Evolutionary conservation across 2,329 filamentous ascomycete genomes (phyloP).

Genomic region (Diplodia mutila): DNA sequence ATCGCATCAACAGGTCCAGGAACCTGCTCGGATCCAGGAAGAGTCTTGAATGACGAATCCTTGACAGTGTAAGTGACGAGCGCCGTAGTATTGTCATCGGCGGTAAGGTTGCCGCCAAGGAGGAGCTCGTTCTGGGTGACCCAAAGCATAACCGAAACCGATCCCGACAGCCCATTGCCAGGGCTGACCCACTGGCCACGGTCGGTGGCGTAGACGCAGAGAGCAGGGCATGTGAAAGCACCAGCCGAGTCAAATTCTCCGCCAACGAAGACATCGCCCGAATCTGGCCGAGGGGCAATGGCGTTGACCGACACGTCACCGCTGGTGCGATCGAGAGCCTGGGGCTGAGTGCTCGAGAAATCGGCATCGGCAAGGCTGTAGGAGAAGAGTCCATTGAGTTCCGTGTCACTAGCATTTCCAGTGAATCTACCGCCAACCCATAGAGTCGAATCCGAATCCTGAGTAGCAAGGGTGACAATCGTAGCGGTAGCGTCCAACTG

Average conservation of each 20-base stretch:
- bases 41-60: conserved; percentile 66
- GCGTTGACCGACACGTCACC: conserved; percentile 68
- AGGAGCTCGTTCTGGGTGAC: conserved; percentile 70
- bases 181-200: conserved; percentile 79
- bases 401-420: conserved; percentile 66
- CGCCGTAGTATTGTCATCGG: conserved; percentile 67
- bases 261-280: conserved; percentile 79
- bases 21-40: conserved; percentile 65
- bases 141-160: conserved; percentile 76
- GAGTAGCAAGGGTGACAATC: conserved; percentile 71
- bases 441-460: conserved; percentile 61
- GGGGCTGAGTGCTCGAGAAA: conserved; percentile 71
- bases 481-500: conserved; percentile 73
- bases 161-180: conserved; percentile 71
- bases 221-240: conserved; percentile 75
- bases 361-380: conserved; percentile 72
- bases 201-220: conserved; percentile 77
- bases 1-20: conserved; percentile 81
- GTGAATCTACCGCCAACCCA: conserved; percentile 82
- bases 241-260: conserved; percentile 85
- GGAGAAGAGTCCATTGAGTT: conserved; percentile 73
- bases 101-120: conserved; percentile 74
- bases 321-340: conserved; percentile 70
- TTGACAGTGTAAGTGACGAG: conserved; percentile 75
- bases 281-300: conserved; percentile 72